Percentiles rank a stretch among this genome's conserved stretches.
phyloP scores from a whole-genome alignment of 768 basidiomycete species.

The Austroboletus festivus region DNA sequence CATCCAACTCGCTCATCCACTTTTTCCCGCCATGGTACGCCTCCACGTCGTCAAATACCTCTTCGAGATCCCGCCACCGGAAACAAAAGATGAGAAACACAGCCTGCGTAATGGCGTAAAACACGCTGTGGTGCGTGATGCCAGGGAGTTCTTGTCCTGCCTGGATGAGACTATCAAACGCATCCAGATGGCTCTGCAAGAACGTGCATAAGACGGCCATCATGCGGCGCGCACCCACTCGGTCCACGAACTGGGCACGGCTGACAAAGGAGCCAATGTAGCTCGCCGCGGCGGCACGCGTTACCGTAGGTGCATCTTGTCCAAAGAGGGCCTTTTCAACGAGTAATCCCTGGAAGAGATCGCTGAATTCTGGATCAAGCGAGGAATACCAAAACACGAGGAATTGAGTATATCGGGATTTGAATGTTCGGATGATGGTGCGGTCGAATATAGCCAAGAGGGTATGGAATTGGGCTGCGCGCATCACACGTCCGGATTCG shows the following conservation, averaged over 20 bases:
- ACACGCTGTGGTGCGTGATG: conserved; percentile 59
- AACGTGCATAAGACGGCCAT: conserved; percentile 85
- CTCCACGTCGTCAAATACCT: conserved; percentile 55
- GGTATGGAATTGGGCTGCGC: conserved; percentile 71
- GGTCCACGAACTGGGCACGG: conserved; percentile 82
- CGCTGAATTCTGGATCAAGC: conserved; percentile 81
- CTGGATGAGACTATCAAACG: conserved; percentile 51
- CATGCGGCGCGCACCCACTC: conserved; percentile 67
- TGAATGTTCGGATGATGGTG: conserved; percentile 91
- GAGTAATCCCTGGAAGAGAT: conserved; percentile 93
- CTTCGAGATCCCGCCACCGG: conserved; percentile 85
- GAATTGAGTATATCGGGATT: conserved; percentile 97
- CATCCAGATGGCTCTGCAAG: conserved; percentile 71
- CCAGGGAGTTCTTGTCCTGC: conserved; percentile 32
- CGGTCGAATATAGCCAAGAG: conserved; percentile 93
- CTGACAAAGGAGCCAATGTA: conserved; percentile 93
- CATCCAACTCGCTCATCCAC: conserved; percentile 82
- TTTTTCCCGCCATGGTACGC: conserved; percentile 51
- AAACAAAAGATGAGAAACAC: conserved; percentile 98
- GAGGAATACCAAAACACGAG: conserved; percentile 95
- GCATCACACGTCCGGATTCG: conserved; percentile 38
- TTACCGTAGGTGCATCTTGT: conserved; percentile 59
- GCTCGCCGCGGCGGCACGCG: conserved; percentile 87
- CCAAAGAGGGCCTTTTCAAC: conserved; percentile 82
- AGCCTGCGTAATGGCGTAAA: conserved; percentile 90